These are phyloP conservation scores for Zasmidium cellare DNA, from an alignment of 2,329 filamentous ascomycete species.

Conservation along the genomic window DNA sequence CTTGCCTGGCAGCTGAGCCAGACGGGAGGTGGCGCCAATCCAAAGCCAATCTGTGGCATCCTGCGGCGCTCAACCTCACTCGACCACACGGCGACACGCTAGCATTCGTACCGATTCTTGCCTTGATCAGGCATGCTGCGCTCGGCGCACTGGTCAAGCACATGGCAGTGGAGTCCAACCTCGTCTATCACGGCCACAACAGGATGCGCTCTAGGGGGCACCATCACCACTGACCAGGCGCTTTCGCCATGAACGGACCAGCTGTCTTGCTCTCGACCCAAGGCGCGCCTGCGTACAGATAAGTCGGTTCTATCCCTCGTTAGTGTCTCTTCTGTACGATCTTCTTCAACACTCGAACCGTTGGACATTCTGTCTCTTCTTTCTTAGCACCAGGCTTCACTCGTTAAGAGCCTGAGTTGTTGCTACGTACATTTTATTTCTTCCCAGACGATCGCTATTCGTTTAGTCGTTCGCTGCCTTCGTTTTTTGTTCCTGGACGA, in stretches of 20 bases:
- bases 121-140: background rate
- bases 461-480: background rate
- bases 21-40: background rate
- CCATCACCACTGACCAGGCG: background rate
- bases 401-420: background rate
- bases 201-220: background rate
- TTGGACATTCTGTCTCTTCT: background rate
- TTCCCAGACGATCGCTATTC: background rate
- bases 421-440: background rate
- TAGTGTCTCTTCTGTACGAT: background rate
- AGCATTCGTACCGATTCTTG: background rate
- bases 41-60: background rate
- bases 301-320: background rate
- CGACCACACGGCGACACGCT: background rate
- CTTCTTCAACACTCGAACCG: background rate
- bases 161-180: background rate
- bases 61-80: background rate
- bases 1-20: background rate
- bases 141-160: background rate
- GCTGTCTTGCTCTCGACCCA: background rate
- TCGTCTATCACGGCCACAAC: background rate
- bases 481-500: background rate
- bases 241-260: background rate
- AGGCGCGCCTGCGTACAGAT: background rate
- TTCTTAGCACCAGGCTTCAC: background rate